Base-by-base conservation (phyloP, 2,329 filamentous ascomycete species). In the Juglanconis sp. region DNA sequence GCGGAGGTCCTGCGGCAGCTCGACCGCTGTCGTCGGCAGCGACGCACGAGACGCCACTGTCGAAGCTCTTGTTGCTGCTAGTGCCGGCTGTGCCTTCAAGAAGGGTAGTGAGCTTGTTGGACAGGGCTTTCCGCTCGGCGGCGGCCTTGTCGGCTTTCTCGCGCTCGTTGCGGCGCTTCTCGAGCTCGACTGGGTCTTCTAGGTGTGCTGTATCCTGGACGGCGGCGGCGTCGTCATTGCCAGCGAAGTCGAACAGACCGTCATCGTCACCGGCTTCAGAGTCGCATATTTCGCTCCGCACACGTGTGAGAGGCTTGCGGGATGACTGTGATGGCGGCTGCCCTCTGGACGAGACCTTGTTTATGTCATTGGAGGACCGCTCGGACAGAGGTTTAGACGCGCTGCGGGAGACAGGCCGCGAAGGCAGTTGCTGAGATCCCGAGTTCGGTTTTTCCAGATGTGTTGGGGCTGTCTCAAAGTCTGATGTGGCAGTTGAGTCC, bases 41-140 rank as follows among this genome's bases (percentile, higher is more conserved):
- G 34, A 50, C 11, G 9, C 48, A 11, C 7, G 48, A 10, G 15
- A 46, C 47, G 9, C 31, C 42, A 8, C 17, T 40, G 32, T 53
- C 48, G 32, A 36, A 24, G 48, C 49, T 57, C 34, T 38, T 47
- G 15, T 51, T 49, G 51, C 46, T 63, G 4, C 60, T 56, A 17
- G 64, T 65, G 11, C 62, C 60, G 6, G 63, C 60, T 9, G 55
- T 75, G 46, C 61, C 63, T 51, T 13, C 74, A 17, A 80, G 72
- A n/a, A 81, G 72, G 32, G 70, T 73, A n/a, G 73, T 74, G 1
- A 81, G 71, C 52, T 75, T 77, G 7, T 72, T 73, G 3, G 77
- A 72, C 56, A 81, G 72, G 51, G 70, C 76, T 48, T 76, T 71
- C 5, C 76, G 76, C 53, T 78, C 76, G 5, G 72, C 73, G 11